Conservation (phyloP, 805 yeast genomes). For the Candida ascalaphidarum region DNA sequence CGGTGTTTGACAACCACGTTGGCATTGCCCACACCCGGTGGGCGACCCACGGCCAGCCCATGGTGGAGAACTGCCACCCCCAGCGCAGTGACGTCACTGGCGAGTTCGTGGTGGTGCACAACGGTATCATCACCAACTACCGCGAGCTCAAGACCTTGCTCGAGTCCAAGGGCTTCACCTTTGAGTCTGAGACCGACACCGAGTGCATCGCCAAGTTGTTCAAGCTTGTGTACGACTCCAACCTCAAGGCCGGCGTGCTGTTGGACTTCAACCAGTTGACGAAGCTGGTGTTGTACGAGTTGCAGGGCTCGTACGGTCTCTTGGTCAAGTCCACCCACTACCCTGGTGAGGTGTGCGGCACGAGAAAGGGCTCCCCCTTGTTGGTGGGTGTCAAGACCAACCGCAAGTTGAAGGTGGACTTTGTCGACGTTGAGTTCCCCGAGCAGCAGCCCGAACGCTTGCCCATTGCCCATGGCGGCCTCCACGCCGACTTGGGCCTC, state of each 20-base stretch:
- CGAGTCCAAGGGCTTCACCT: conserved; percentile 66
- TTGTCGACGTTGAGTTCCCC: conserved; percentile 96
- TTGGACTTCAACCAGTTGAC: conserved; percentile 88
- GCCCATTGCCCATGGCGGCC: conserved; percentile 11
- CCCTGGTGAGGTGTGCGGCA: conserved; percentile 94
- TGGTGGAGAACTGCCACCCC: conserved; percentile 85
- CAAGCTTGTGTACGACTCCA: conserved; percentile 81
- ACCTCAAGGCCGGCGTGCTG: conserved; percentile 61
- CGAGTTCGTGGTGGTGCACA: conserved; percentile 91
- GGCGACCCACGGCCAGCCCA: conserved; percentile 99
- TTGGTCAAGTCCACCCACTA: conserved; percentile 85
- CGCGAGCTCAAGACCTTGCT: conserved; percentile 83
- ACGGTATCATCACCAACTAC: conserved; percentile 96
- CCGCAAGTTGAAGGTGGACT: conserved; percentile 90
- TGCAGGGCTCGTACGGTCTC: conserved; percentile 97
- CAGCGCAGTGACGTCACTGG: conserved; percentile 78
- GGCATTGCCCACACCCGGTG: conserved; percentile 99
- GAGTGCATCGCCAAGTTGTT: conserved; percentile 95
- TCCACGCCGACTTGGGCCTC: conserved; percentile 19
- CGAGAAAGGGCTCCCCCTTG: conserved; percentile 97
- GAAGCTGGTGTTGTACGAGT: conserved; percentile 83
- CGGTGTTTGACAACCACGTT: conserved; percentile 72
- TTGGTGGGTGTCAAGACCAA: conserved; percentile 96
- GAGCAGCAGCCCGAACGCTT: conserved; percentile 29
- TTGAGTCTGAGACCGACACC: conserved; percentile 93